Conservation (phyloP, 2,329 filamentous ascomycete species). For the Penicillium sp. region DNA sequence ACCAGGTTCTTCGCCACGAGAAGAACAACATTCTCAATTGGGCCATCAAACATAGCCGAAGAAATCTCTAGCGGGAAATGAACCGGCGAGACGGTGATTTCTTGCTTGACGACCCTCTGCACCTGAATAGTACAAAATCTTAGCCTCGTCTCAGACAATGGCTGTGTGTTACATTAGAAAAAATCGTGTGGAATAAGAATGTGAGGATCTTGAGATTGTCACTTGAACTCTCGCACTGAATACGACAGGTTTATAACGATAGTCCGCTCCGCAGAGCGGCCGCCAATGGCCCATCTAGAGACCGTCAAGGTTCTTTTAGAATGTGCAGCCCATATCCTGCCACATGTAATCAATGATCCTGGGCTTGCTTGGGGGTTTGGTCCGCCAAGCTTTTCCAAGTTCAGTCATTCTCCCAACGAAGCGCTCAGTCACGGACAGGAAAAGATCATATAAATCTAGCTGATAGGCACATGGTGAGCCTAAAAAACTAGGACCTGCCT, state of each 20-base stretch:
- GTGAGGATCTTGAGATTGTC: neutral
- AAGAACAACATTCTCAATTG: neutral
- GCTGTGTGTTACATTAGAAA: neutral
- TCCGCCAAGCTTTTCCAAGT: neutral
- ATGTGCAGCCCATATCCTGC: neutral
- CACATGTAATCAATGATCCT: neutral
- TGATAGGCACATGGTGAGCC: neutral
- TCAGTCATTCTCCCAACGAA: neutral
- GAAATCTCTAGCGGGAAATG: neutral
- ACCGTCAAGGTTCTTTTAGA: neutral
- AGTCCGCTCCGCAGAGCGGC: neutral
- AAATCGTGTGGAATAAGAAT: neutral
- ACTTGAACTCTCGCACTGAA: neutral
- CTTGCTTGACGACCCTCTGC: neutral
- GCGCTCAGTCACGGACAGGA: neutral
- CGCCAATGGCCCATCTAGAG: neutral
- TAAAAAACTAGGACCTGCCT: neutral
- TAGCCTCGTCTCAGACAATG: neutral
- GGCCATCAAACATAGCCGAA: neutral
- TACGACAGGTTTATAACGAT: neutral
- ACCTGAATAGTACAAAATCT: neutral
- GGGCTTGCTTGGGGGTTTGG: neutral
- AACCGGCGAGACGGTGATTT: constrained; percentile 2
- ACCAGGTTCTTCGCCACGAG: neutral
- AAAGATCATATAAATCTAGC: neutral